Evolutionary conservation across 495 filamentous ascomycete genomes (phyloP), one percentile per base, ranked within the genome.

Genomic region (Annulohypoxylon moriforme): DNA sequence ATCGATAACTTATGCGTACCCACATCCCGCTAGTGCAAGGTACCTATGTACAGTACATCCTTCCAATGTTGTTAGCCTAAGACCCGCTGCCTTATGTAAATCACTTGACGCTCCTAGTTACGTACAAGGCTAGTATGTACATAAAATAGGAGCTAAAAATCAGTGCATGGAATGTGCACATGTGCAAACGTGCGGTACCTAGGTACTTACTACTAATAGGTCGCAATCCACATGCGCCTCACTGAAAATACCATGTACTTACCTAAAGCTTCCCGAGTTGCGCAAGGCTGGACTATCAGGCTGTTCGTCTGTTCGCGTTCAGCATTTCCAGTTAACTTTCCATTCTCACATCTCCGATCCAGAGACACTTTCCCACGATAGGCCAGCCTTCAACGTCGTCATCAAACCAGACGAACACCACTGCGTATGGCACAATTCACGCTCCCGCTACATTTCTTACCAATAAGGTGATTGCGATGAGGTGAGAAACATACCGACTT

Each of bases 291-390:
- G 60, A 34, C 29, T 60, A 55, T 60, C 60, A 68, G 64, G 64
- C 70, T 72, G 70, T 61, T 73, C 70, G 47, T 42, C 70, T 72
- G 70, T 61, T 73, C 70, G 47, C 49, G 65, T 61, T 34, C 36
- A 40, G 7, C 27, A 52, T 47, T 53, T 40, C 13, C 16, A n/a
- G 25, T 34, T 10, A 36, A 13, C 8, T 40, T 40, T 49, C 27
- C n/a, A 58, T 66, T 53, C 57, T 36, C 49, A 50, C n/a, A n/a
- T n/a, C n/a, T n/a, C n/a, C n/a, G n/a, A n/a, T n/a, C n/a, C n/a
- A n/a, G n/a, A n/a, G n/a, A n/a, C n/a, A n/a, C n/a, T 57, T n/a
- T 57, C 42, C 18, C 34, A 4, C 20, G 13, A 13, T 42, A 33
- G 1, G 3, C 3, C 11, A 22, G 24, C 18, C n/a, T 40, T 16